These are phyloP conservation scores for Phytophthora vignae DNA, from an alignment of 352 stramenopile species.

Conservation along the genomic window DNA sequence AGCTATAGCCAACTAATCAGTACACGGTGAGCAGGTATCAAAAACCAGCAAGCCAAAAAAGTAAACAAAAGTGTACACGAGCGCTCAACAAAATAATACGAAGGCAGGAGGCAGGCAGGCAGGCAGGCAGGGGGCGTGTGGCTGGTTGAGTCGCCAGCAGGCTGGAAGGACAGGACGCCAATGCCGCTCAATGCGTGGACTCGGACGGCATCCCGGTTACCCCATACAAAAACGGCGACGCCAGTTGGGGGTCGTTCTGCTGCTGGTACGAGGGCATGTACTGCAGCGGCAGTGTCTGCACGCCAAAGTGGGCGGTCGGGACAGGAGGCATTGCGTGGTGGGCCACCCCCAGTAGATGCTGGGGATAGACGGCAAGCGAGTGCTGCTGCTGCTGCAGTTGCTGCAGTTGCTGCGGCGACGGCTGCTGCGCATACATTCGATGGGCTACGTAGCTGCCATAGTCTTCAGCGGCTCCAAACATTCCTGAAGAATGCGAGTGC, in stretches of 20 bases:
- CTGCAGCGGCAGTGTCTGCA: constrained; percentile 35
- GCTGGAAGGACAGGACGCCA: constrained; percentile 15
- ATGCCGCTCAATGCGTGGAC: constrained; percentile 38
- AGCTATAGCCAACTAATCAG: constrained; percentile 31
- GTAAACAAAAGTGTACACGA: constrained; percentile 38
- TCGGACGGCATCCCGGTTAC: constrained; percentile 39
- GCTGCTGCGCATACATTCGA: constrained; percentile 38
- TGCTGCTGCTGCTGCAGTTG: constrained; percentile 21
- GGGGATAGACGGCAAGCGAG: constrained; percentile 38
- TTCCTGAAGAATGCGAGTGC: constrained; percentile 34
- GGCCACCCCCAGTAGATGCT: constrained; percentile 38
- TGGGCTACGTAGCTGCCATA: constrained; percentile 41
- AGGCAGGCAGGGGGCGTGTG: constrained; percentile 8
- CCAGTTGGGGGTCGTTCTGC: constrained; percentile 40
- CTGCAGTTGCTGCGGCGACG: constrained; percentile 37
- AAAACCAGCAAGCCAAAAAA: constrained; percentile 49
- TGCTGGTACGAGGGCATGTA: constrained; percentile 46
- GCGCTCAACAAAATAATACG: constrained; percentile 47
- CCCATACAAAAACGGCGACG: constrained; percentile 49
- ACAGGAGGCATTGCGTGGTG: constrained; percentile 41
- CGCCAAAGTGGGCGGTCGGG: constrained; percentile 30
- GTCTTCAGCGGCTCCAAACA: constrained; percentile 34
- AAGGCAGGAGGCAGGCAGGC: constrained; percentile 22
- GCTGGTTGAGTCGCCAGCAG: constrained; percentile 21
- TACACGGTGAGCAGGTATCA: constrained; percentile 32